phyloP scores from a whole-genome alignment of 139 green algal genomes.

The Picochlorum sp. region DNA sequence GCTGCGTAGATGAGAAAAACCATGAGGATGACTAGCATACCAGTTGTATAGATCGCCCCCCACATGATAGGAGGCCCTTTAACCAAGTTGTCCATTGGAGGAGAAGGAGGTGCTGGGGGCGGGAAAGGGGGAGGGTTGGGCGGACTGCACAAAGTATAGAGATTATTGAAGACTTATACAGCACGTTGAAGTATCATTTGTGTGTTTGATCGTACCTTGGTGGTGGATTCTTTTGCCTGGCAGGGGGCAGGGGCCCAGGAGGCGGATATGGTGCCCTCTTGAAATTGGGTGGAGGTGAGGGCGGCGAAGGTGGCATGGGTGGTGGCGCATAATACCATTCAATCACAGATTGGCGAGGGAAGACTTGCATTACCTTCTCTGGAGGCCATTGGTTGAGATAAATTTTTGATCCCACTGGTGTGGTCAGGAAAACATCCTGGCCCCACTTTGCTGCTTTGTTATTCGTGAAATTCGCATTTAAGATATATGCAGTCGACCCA shows the following conservation, averaged over 20 bases:
- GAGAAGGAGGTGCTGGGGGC: slow-evolving; percentile 16
- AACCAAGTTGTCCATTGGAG: slow-evolving; percentile 13
- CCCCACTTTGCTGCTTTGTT: slow-evolving; percentile 25
- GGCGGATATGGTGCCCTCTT: slow-evolving; percentile 23
- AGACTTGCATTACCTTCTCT: slow-evolving; percentile 15
- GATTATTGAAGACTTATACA: neutral
- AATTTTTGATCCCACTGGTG: slow-evolving; percentile 10
- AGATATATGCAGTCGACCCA: slow-evolving; percentile 17
- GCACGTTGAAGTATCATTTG: neutral
- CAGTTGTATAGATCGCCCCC: slow-evolving; percentile 6
- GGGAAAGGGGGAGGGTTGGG: slow-evolving; percentile 18
- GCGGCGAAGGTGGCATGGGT: slow-evolving; percentile 11
- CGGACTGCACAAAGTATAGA: slow-evolving; percentile 8
- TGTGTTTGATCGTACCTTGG: slow-evolving; percentile 7
- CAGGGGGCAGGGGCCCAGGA: slow-evolving; percentile 11
- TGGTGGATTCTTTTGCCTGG: slow-evolving; percentile 7
- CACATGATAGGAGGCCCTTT: slow-evolving; percentile 19
- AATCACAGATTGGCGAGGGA: slow-evolving; percentile 12
- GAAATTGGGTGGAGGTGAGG: slow-evolving; percentile 13
- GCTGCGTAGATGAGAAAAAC: slow-evolving; percentile 8
- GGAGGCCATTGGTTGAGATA: slow-evolving; percentile 25
- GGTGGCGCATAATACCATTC: slow-evolving; percentile 17
- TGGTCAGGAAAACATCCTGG: slow-evolving; percentile 24
- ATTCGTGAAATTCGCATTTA: slow-evolving; percentile 26
- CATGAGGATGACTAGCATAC: slow-evolving; percentile 4